Evolutionary conservation across 2,329 filamentous ascomycete species (phyloP), one percentile per base, ranked within the genome.

Genomic region (Knoxdaviesia proteae): DNA sequence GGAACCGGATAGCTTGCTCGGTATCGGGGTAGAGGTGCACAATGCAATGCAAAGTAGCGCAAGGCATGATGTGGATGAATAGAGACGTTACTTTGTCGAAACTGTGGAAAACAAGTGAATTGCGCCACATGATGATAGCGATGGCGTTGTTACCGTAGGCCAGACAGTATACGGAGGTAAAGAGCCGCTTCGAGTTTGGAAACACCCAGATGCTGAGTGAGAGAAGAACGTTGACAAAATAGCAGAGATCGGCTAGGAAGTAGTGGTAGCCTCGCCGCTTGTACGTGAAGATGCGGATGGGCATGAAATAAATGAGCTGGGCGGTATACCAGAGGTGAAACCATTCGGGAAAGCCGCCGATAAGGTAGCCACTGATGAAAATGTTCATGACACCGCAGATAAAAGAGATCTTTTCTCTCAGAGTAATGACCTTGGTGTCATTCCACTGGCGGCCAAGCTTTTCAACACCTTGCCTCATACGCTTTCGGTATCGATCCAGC

Each of bases 41-140:
- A 9, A 98, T 69, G 55, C 84, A 92, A 59, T 98, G 90, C 8
- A 98, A 70, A 1, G 87, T 84, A 5, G 82, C 88, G 49, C 87
- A 94, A 1, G 90, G 90, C 88, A 98, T 98, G 53, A 98, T 93
- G 59, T 98, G 90, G 51, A 98, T 94, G 63, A 98, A 98, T n/a
- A 98, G 69, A 56, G 84, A 90, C 8, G 87, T 92, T 47, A 96
- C 86, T 61, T 98, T 98, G 68, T 98, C 90, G 61, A 98, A 77
- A 55, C 84, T 93, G 65, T 98, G 90, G 59, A 98, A 98, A 39
- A 98, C 90, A 54, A 98, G 73, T 33, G 87, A 94, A 58, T 98
- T 98, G 49, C 90, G 77, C 90, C 90, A 98, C 87, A 98, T 90
- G 56, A 90, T 86, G 57, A 98, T 96, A 8, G 90, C 90, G 39